Percentiles rank a stretch among this genome's conserved stretches.
These are phyloP conservation scores for Biancaea sappan DNA, from an alignment of 306 rosid species.

Conservation along the genomic window DNA sequence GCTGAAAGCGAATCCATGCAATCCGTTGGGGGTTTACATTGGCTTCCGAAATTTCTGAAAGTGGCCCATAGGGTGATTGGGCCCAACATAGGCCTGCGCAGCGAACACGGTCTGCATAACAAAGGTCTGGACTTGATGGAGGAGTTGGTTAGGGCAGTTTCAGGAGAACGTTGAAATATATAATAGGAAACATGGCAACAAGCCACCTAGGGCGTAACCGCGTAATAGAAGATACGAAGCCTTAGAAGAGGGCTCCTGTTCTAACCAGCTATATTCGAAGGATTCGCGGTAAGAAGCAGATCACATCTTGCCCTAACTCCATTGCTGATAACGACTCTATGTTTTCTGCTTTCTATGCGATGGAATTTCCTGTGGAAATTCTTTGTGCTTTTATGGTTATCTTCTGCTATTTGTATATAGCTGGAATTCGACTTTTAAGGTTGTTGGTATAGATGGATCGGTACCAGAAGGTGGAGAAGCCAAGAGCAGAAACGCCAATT, in stretches of 20 bases:
- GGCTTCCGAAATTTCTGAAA: too few species aligned
- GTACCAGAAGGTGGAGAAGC: conserved; percentile 95
- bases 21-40: too few species aligned
- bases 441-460: conserved; percentile 72
- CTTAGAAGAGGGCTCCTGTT: conserved; percentile 69
- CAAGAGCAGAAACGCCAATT: conserved; percentile 78
- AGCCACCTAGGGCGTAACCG: conserved; percentile 65
- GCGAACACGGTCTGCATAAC: neutral
- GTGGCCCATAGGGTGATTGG: conserved; percentile 3
- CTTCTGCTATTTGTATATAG: neutral
- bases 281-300: conserved; percentile 41
- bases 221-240: conserved; percentile 73
- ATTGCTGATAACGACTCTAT: neutral
- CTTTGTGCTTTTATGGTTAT: neutral
- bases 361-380: neutral
- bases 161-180: conserved; percentile 55
- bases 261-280: conserved; percentile 44
- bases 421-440: neutral
- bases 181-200: conserved; percentile 35
- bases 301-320: neutral
- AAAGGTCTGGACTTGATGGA: conserved; percentile 13
- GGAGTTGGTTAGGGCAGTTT: conserved; percentile 78
- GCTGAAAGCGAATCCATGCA: too few species aligned
- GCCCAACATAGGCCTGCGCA: conserved; percentile 7
- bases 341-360: neutral